A percentile compares a stretch with the other conserved stretches of the same genome.
Conservation (phyloP, 2,329 filamentous ascomycete genomes). For the Ceratocystis ficicola region DNA sequence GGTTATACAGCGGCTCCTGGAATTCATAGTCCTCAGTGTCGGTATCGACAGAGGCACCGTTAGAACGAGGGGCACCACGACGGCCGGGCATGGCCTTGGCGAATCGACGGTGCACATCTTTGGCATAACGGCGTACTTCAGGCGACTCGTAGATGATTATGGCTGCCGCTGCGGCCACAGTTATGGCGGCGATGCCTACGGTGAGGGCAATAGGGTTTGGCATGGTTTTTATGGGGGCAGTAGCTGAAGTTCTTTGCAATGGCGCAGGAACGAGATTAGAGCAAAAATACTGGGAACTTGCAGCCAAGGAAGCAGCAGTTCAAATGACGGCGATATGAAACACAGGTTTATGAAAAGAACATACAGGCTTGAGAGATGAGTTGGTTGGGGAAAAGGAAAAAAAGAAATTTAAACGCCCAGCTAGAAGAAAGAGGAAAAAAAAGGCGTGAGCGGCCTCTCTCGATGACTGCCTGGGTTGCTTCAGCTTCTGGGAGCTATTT, state of each 20-base stretch:
- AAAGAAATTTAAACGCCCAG: not conserved
- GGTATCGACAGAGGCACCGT: constrained; percentile 27
- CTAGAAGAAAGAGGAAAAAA: not conserved
- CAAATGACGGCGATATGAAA: not conserved
- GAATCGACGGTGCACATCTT: constrained; percentile 49
- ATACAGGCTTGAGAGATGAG: not conserved
- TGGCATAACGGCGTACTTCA: constrained; percentile 49
- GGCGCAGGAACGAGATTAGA: not conserved
- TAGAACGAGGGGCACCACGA: constrained; percentile 34
- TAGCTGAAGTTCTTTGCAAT: not conserved
- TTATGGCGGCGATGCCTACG: constrained; percentile 47
- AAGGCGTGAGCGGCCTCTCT: not conserved
- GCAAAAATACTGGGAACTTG: not conserved
- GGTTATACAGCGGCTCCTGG: constrained; percentile 47
- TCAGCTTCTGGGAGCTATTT: not conserved
- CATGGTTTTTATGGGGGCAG: constrained; percentile 7
- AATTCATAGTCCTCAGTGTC: constrained; percentile 35
- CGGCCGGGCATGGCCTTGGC: constrained; percentile 38
- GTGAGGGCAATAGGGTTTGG: constrained; percentile 43
- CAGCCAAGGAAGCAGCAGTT: not conserved
- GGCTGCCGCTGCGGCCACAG: constrained; percentile 45
- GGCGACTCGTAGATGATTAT: constrained; percentile 53
- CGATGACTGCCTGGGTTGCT: not conserved
- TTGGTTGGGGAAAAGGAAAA: not conserved
- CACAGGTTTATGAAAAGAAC: constrained; percentile 10